These are phyloP conservation scores for Phalaenopsis aphrodite DNA, from an alignment of 106 monocot genomes.

Conservation along the genomic window DNA sequence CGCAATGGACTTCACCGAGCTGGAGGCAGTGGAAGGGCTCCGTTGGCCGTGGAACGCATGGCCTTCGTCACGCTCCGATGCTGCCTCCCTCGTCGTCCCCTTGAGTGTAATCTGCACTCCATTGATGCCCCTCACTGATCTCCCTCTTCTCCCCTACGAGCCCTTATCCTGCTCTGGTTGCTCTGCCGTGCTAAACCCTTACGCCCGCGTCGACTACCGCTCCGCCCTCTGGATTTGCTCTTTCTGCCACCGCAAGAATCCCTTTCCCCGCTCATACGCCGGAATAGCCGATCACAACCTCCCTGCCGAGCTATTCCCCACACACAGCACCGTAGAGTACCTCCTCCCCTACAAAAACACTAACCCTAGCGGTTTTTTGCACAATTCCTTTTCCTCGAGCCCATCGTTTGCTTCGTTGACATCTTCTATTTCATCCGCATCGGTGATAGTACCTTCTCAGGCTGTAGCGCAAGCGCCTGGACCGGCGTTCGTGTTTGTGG, in stretches of 20 bases:
- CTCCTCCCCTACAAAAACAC: constrained; percentile 19
- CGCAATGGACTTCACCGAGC: constrained; percentile 87
- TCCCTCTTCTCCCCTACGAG: constrained; percentile 81
- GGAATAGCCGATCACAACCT: constrained; percentile 75
- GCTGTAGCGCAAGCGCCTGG: neutral
- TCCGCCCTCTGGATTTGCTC: constrained; percentile 72
- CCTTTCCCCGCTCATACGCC: constrained; percentile 73
- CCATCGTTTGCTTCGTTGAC: constrained; percentile 10
- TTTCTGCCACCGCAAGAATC: constrained; percentile 55
- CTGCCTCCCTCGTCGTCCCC: constrained; percentile 70
- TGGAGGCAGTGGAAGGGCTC: constrained; percentile 91
- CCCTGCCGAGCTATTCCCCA: constrained; percentile 98
- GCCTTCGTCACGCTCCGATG: constrained; percentile 44
- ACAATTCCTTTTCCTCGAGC: constrained; percentile 5
- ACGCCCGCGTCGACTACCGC: constrained; percentile 73
- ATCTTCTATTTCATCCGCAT: constrained; percentile 20
- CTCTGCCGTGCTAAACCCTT: constrained; percentile 67
- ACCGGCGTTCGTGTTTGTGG: constrained; percentile 57
- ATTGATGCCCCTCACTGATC: constrained; percentile 36
- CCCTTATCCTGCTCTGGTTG: constrained; percentile 70
- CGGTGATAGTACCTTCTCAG: neutral
- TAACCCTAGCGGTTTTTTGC: constrained; percentile 1
- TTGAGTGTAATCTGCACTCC: constrained; percentile 75
- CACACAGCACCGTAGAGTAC: constrained; percentile 89
- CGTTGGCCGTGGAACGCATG: constrained; percentile 82